Conservation (phyloP, 2,329 filamentous ascomycete genomes). For the Chlorencoelia australis region DNA sequence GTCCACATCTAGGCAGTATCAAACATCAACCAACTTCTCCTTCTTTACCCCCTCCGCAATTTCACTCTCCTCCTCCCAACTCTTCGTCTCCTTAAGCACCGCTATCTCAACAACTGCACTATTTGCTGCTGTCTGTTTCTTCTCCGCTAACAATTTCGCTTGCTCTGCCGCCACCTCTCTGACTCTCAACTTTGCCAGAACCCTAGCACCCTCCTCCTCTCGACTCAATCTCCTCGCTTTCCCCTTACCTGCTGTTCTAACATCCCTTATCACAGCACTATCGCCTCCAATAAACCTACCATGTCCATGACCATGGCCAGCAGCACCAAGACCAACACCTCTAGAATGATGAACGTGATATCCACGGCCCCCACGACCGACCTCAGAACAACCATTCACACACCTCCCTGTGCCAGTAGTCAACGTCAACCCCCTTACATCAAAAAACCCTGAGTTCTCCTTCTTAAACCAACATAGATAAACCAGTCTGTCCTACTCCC, state of each 20-base stretch:
- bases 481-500: conserved; percentile 32
- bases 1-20: too few relatives aligned
- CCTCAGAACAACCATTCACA: conserved; percentile 3
- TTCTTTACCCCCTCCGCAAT: conserved; percentile 4
- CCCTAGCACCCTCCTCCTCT: conserved; percentile 10
- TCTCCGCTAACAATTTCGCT: conserved; percentile 2
- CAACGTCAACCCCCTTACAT: too few relatives aligned
- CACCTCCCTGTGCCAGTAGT: too few relatives aligned
- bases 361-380: background rate
- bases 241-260: conserved; percentile 1
- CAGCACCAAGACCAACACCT: background rate
- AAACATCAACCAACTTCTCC: conserved; percentile 21
- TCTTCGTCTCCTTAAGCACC: conserved; percentile 11
- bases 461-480: conserved; percentile 35
- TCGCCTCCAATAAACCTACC: conserved; percentile 3
- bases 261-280: background rate
- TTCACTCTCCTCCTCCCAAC: conserved; percentile 19
- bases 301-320: conserved; percentile 1
- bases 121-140: conserved; percentile 2
- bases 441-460: conserved; percentile 16
- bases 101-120: conserved; percentile 14
- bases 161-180: background rate
- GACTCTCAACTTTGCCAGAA: background rate
- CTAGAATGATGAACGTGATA: too few relatives aligned
- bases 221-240: conserved; percentile 5